Evolutionary conservation across 2,329 filamentous ascomycete genomes (phyloP), one percentile per base, ranked within the genome.

Genomic region (Talaromyces sp.): DNA sequence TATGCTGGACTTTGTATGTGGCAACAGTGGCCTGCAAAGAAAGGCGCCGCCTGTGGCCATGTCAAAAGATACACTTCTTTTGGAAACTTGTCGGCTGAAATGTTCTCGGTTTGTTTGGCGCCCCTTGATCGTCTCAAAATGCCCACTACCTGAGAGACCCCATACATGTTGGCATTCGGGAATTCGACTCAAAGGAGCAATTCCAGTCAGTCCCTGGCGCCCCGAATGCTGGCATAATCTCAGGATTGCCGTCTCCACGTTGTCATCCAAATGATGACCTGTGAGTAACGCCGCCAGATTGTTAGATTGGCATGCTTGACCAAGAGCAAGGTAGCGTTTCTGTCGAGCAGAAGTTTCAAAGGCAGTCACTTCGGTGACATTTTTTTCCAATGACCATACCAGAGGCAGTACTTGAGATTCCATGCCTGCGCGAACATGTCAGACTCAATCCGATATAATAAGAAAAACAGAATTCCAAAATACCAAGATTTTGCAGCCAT

Each of bases 191-290:
- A 83, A 79, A 3, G 78, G 67, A 10, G 80, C 81, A 67, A 96
- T 94, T 3, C 89, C 91, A 17, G 81, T 78, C 31, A 96, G 77
- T 0, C 90, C 92, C n/a, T 82, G 78, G n/a, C 84, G 83, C 2
- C 83, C 78, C 67, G 91, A 88, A 0, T 88, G 86, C 3, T 80
- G 79, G 9, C 88, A 74, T 38, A 97, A 74, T 48, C 94, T 84
- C 86, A 92, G 89, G 54, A 97, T 75, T 3, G 95, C 81, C 0
- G 92, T 97, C 76, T 99, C 94, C 59, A 92, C 89, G 69, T 94
- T 91, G 68, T 99, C 94, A 68, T 97, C 92, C 63, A 83, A 80
- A 71, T 99, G 94, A 70, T 99, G 94, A 3, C 88, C 94, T 29
- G 95, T 78, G 43, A 97, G 82, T 1, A 97, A 72, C 21, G 84